Evolutionary conservation across 202 grass and related monocot species (phyloP).

Genomic region (Eragrostis tef): DNA sequence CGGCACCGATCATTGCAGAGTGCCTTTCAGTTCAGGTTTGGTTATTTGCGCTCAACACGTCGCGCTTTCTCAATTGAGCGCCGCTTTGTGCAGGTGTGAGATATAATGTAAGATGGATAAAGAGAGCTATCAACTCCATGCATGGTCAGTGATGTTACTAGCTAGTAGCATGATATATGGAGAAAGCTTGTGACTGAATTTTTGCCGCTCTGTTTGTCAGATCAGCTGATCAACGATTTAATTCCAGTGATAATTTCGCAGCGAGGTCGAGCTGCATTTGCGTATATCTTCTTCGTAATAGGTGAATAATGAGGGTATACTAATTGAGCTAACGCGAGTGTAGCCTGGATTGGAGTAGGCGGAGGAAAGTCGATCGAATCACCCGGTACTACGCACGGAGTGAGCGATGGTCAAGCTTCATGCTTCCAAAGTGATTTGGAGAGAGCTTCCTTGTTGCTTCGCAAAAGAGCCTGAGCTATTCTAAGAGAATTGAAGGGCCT

Average conservation of each 20-base stretch:
- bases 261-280: too few species aligned
- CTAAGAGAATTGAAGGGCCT: slow-evolving; percentile 5
- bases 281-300: too few species aligned
- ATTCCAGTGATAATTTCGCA: not conserved
- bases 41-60: not conserved
- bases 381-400: not conserved
- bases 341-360: not conserved
- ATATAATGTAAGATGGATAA: not conserved
- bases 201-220: not conserved
- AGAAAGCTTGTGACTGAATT: not conserved
- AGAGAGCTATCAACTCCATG: not conserved
- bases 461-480: not conserved
- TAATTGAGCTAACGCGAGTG: too few species aligned
- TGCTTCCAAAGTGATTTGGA: not conserved
- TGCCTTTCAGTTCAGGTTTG: slow-evolving; percentile 13
- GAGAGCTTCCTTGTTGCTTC: slow-evolving; percentile 2
- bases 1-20: not conserved
- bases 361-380: not conserved
- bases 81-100: slow-evolving; percentile 8
- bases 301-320: too few species aligned
- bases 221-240: not conserved
- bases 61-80: not conserved
- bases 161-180: too few species aligned
- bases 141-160: not conserved
- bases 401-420: not conserved